Evolutionary conservation across 1,284 basidiomycete species (phyloP), one percentile per base, ranked within the genome.

Genomic region (Earliella scabrosa): DNA sequence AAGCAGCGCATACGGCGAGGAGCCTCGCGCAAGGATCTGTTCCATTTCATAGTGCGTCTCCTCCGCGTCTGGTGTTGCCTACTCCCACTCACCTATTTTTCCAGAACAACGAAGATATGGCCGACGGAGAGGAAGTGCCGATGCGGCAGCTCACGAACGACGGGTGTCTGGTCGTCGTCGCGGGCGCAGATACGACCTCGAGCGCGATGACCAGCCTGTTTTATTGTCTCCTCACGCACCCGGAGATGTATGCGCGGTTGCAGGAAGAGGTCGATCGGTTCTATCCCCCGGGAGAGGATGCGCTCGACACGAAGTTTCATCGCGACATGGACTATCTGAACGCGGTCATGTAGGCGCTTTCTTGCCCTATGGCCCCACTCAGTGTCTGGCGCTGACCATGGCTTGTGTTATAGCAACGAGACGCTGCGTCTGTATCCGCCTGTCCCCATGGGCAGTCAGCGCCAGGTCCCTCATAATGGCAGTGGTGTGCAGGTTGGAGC

Each of bases 151-250:
- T 60, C 16, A 21, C 56, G 4, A 31, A 46, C 4, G 56, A 63
- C 32, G 55, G 52, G 7, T 16, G n/a, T 3, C 50, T 63, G 3
- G 56, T 47, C 7, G 46, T 63, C 23, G 49, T 63, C 29, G 63
- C 63, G 3, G 71, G 71, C 8, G 24, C 23, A 61, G 85, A 38
- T 83, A 80, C 54, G 85, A 87, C 64, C 79, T 87, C 55, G 85
- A 86, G 83, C 81, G 81, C 23, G 82, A 85, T 31, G 13, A 31
- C 29, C 7, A 31, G 29, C 13, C 29, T 31, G 29, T 31, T 31
- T 13, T 64, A 57, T 48, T 40, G 46, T 24, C 51, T 69, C 14
- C 27, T 69, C 21, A 41, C 41, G 24, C 45, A 64, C 32, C 61
- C 54, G 10, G 57, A 46, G 4, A 47, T 45, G 9, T 63, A 66